These are phyloP conservation scores for Usnea hakonensis DNA, from an alignment of 495 filamentous ascomycete species.

Conservation along the genomic window DNA sequence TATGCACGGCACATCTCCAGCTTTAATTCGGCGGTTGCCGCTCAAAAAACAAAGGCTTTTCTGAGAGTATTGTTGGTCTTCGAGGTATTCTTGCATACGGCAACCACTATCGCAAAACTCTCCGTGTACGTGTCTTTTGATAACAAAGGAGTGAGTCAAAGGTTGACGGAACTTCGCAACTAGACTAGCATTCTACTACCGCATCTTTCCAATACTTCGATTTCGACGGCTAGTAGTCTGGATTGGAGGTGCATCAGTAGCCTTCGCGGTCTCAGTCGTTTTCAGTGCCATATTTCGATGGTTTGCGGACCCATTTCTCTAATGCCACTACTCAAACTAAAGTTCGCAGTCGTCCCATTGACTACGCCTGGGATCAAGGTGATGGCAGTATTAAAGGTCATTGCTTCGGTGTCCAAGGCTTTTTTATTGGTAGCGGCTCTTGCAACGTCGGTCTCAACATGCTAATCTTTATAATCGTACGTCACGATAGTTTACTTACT, in stretches of 20 bases:
- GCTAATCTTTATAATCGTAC: slow-evolving; percentile 18
- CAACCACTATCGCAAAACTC: slow-evolving; percentile 15
- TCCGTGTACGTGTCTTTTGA: slow-evolving; percentile 10
- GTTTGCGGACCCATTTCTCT: background rate
- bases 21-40: background rate
- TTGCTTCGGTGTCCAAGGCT: slow-evolving; percentile 13
- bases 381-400: background rate
- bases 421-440: slow-evolving; percentile 16
- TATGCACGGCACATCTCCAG: slow-evolving; percentile 20
- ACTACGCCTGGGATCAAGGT: slow-evolving; percentile 14
- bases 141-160: background rate
- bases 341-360: slow-evolving; percentile 8
- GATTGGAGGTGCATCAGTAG: slow-evolving; percentile 5
- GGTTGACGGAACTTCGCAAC: no score
- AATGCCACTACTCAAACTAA: background rate
- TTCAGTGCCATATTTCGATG: slow-evolving; percentile 18
- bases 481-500: background rate
- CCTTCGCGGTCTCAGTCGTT: slow-evolving; percentile 11
- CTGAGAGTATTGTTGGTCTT: slow-evolving; percentile 17
- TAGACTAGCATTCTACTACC: slow-evolving; percentile 21
- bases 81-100: slow-evolving; percentile 18
- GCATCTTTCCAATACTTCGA: slow-evolving; percentile 18
- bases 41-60: slow-evolving; percentile 8
- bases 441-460: slow-evolving; percentile 18
- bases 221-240: slow-evolving; percentile 8